Percentiles rank a stretch among this genome's conserved stretches.
Evolutionary conservation across 1,139 yeast species (phyloP).

Genomic region (Lodderomyces elongisporus): DNA sequence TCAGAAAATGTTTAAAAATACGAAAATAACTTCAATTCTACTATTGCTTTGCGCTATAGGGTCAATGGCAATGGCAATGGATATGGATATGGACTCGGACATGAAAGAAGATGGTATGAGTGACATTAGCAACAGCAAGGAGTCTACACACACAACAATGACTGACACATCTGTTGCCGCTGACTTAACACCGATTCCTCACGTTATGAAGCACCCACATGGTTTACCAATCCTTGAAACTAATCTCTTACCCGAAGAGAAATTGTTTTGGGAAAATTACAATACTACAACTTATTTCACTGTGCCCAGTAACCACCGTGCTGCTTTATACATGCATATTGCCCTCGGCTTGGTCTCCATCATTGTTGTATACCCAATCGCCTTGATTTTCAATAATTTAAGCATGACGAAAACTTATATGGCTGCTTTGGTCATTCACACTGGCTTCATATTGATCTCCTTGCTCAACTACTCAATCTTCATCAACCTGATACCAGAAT

Average conservation of each 20-base stretch:
- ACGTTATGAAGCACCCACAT: conserved; percentile 53
- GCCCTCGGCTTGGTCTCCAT: conserved; percentile 41
- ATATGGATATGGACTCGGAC: too few species aligned
- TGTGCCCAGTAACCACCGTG: conserved; percentile 43
- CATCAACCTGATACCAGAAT: conserved; percentile 50
- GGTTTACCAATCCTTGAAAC: conserved; percentile 76
- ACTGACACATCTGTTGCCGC: too few species aligned
- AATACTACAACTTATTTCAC: conserved; percentile 77
- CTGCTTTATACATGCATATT: conserved; percentile 58
- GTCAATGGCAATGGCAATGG: not conserved
- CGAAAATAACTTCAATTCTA: too few species aligned
- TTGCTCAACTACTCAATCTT: conserved; percentile 58
- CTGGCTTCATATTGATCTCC: conserved; percentile 43
- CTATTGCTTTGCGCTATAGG: too few species aligned
- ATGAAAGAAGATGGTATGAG: too few species aligned
- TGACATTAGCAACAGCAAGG: too few species aligned
- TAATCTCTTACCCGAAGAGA: conserved; percentile 64
- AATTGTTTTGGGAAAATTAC: conserved; percentile 72
- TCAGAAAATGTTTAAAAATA: too few species aligned
- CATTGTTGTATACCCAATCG: conserved; percentile 62
- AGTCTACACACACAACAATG: too few species aligned
- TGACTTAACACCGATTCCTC: conserved; percentile 37
- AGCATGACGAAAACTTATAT: conserved; percentile 51
- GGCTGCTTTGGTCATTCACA: conserved; percentile 51
- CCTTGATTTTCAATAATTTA: conserved; percentile 60